Base-by-base conservation (phyloP, 352 stramenopile genomes). In the Globisporangium emineosum region DNA sequence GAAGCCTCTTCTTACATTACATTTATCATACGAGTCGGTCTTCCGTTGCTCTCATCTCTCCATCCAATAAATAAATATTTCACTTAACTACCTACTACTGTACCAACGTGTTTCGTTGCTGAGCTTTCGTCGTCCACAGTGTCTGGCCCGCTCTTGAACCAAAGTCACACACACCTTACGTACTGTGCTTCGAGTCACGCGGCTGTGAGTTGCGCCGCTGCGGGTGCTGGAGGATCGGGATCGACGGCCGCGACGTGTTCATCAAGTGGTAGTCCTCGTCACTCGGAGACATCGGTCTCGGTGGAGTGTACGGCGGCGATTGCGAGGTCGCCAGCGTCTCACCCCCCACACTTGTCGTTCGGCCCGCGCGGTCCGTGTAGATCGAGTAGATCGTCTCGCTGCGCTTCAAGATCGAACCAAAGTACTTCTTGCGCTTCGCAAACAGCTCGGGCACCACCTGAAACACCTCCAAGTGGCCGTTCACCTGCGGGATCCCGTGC, bases 401-500 rank as follows among this genome's bases (percentile, higher is more conserved):
- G 37, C 61, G 61, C 52, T 60, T 60, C 27, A 66, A n/a, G 29
- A 66, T 60, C 56, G 62, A 57, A 30, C 42, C 55, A 68, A 68
- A 68, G 29, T 53, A 62, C 56, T 63, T 62, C 62, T 59, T 68
- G 23, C 62, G 54, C 62, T 59, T 68, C 23, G 25, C 47, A 19
- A 68, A 62, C 9, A 62, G 45, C 32, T 72, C 64, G 3, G 75
- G 75, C 12, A 76, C 51, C 23, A 86, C 25, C 60, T 86, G 78
- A 57, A 72, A 83, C 13, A 86, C 43, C 32, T 86, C 71, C 2
- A 86, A 57, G 32, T 77, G 65, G 0, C 63, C 65, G 53, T 77
- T 72, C 15, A 86, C 64, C 33, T 81, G 75, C 35, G 72, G 72
- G 5, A 86, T 75, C 17, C 50, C 67, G 57, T 81, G 69, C 29